These are phyloP conservation scores for Xylariaceae sp. DNA, from an alignment of 2,329 filamentous ascomycete species.

Conservation along the genomic window DNA sequence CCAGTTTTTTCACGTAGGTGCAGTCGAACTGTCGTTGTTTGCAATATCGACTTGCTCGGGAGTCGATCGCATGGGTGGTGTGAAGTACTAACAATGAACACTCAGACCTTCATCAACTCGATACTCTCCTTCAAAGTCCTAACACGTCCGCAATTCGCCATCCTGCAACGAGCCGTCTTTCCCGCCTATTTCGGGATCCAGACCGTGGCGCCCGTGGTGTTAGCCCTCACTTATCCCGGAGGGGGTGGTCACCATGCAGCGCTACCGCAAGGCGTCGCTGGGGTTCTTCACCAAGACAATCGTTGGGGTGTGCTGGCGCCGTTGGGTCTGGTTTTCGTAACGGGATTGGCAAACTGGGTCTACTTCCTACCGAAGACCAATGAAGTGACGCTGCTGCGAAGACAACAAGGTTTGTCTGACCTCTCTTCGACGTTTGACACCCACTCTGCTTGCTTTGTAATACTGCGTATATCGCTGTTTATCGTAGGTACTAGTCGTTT, in stretches of 20 bases:
- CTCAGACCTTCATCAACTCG: constrained; percentile 68
- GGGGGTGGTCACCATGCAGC: constrained; percentile 5
- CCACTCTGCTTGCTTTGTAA: neutral
- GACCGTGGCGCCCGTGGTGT: constrained; percentile 64
- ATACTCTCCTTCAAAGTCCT: constrained; percentile 73
- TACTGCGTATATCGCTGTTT: neutral
- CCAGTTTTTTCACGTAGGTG: constrained; percentile 73
- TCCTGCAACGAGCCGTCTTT: constrained; percentile 76
- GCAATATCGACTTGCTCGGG: neutral
- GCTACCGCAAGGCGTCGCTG: constrained; percentile 44
- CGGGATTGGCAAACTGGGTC: constrained; percentile 65
- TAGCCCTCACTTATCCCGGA: constrained; percentile 79
- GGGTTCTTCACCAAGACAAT: constrained; percentile 58
- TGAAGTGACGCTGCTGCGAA: constrained; percentile 68
- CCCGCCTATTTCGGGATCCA: constrained; percentile 87
- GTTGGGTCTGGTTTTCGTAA: constrained; percentile 64
- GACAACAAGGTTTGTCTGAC: constrained; percentile 65
- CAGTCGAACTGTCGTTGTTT: neutral
- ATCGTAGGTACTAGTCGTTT: neutral
- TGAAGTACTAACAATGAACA: neutral
- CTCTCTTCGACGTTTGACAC: neutral
- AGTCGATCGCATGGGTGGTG: neutral
- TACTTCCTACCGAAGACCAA: constrained; percentile 73
- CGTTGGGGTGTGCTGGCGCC: constrained; percentile 63
- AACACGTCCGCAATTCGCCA: constrained; percentile 73